phyloP scores from a whole-genome alignment of 2,329 filamentous ascomycete species.

The Bipolaris bicolor region DNA sequence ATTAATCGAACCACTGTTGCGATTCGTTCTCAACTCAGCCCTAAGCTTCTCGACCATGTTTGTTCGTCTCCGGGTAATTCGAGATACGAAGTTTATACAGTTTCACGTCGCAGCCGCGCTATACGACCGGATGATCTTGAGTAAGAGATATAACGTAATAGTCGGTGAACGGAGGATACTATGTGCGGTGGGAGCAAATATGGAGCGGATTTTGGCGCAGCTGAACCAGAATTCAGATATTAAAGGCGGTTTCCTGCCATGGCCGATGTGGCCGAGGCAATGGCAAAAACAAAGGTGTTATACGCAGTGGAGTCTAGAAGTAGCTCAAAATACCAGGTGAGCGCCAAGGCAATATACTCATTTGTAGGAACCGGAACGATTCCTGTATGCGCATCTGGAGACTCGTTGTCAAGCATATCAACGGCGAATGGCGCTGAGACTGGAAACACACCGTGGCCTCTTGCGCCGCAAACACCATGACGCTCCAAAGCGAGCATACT shows the following conservation, averaged over 20 bases:
- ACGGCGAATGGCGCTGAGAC: neutral
- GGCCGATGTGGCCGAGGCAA: too few relatives aligned
- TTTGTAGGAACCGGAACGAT: too few relatives aligned
- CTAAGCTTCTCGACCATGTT: conserved; percentile 8
- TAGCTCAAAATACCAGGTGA: too few relatives aligned
- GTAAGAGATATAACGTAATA: conserved; percentile 6
- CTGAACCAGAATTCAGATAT: neutral
- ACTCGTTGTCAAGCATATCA: neutral
- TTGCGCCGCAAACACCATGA: neutral
- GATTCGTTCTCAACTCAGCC: conserved; percentile 13
- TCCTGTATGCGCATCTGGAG: neutral
- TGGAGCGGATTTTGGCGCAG: neutral
- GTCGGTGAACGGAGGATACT: neutral
- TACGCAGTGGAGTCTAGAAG: too few relatives aligned
- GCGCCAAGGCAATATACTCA: too few relatives aligned
- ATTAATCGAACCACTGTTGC: conserved; percentile 25
- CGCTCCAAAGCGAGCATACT: neutral
- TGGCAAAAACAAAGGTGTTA: too few relatives aligned
- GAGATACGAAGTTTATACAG: conserved; percentile 14
- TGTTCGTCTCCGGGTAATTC: conserved; percentile 24
- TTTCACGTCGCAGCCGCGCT: neutral
- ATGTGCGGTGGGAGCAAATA: neutral
- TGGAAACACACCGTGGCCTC: neutral
- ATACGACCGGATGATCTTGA: neutral
- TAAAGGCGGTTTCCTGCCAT: neutral